A percentile compares a stretch with the other conserved stretches of the same genome.
These are phyloP conservation scores for Trichoderma oligosporum DNA, from an alignment of 2,329 filamentous ascomycete genomes.

Conservation along the genomic window DNA sequence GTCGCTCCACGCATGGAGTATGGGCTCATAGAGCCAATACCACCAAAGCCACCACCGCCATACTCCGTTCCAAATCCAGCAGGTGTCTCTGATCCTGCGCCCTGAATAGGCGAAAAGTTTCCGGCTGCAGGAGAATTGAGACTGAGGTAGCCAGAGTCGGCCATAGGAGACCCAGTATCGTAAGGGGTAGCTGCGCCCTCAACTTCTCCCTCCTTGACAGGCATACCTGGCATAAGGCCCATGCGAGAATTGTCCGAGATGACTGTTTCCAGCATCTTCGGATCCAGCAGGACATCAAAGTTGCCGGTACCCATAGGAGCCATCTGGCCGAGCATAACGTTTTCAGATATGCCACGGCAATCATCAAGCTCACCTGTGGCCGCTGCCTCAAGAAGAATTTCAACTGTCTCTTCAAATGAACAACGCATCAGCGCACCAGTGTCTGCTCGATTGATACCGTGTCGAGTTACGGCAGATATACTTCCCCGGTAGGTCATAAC, in stretches of 20 bases:
- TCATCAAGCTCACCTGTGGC: constrained; percentile 94
- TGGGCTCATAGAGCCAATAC: constrained; percentile 56
- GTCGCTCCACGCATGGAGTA: constrained; percentile 58
- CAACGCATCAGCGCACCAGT: constrained; percentile 98
- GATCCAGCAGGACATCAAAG: constrained; percentile 89
- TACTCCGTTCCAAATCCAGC: constrained; percentile 63
- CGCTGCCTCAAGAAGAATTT: constrained; percentile 94
- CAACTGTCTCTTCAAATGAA: constrained; percentile 98
- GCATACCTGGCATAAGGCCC: constrained; percentile 75
- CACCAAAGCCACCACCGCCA: constrained; percentile 49
- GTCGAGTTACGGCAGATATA: constrained; percentile 93
- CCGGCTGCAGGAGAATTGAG: constrained; percentile 60
- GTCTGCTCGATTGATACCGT: constrained; percentile 97
- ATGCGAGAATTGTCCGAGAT: constrained; percentile 87
- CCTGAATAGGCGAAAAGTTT: constrained; percentile 75
- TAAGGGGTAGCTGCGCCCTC: constrained; percentile 92
- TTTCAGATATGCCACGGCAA: constrained; percentile 96
- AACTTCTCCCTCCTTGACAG: constrained; percentile 67
- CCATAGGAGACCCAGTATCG: constrained; percentile 78
- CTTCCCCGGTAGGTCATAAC: constrained; percentile 96
- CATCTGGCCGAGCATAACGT: constrained; percentile 96
- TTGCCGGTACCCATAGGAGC: constrained; percentile 96
- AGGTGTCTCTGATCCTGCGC: constrained; percentile 67
- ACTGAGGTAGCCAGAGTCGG: constrained; percentile 63
- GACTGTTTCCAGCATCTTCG: constrained; percentile 91